Conservation (phyloP, 2,329 filamentous ascomycete species). For the Diaporthe eres region DNA sequence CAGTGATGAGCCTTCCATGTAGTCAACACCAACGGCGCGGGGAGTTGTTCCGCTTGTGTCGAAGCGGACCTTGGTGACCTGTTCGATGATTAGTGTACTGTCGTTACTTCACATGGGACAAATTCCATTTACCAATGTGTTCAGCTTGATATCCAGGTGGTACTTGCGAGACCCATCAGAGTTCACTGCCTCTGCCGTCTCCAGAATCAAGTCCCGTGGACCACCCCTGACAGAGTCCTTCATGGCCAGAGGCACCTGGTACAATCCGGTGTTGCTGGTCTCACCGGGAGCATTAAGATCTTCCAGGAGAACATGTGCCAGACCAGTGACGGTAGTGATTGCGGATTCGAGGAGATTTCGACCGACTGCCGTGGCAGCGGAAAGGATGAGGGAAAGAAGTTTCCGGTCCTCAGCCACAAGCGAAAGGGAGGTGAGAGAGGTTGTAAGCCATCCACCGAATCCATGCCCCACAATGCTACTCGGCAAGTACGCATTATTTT, state of each 20-base stretch:
- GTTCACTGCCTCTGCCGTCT: constrained; percentile 55
- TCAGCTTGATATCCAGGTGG: constrained; percentile 58
- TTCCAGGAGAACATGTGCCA: constrained; percentile 34
- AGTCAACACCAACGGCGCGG: constrained; percentile 44
- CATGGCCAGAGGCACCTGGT: constrained; percentile 60
- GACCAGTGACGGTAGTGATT: constrained; percentile 33
- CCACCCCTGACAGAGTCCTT: constrained; percentile 55
- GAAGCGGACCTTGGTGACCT: constrained; percentile 43
- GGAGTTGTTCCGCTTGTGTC: constrained; percentile 39
- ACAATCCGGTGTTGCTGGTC: constrained; percentile 14
- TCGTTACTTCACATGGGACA: constrained; percentile 51
- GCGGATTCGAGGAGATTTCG: constrained; percentile 24
- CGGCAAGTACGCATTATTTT: constrained; percentile 55
- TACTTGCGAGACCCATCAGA: constrained; percentile 46
- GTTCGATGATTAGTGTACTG: neutral
- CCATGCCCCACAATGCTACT: constrained; percentile 60
- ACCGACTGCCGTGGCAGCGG: constrained; percentile 35
- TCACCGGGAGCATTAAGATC: constrained; percentile 46
- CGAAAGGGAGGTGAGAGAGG: constrained; percentile 52
- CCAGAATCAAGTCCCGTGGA: constrained; percentile 50
- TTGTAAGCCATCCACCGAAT: constrained; percentile 62
- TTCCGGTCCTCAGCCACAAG: constrained; percentile 63
- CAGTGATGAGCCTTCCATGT: constrained; percentile 43
- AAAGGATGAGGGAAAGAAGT: constrained; percentile 47
- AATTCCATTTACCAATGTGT: constrained; percentile 48